Percentiles rank a stretch among this genome's conserved stretches.
These are phyloP conservation scores for Pichia kudriavzevii DNA, from an alignment of 1,139 yeast species.

Conservation along the genomic window DNA sequence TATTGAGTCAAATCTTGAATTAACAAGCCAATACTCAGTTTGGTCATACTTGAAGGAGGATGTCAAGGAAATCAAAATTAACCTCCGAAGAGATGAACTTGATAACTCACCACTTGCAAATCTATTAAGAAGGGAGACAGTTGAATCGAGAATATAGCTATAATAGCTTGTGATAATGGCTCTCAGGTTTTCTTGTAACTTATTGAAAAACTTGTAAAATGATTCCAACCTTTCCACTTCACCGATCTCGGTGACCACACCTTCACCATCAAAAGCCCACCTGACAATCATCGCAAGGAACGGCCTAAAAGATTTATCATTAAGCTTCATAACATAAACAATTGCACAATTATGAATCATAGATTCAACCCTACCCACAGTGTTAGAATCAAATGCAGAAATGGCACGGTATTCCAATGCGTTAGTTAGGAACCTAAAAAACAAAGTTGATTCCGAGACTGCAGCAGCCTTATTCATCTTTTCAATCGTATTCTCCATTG, in stretches of 20 bases:
- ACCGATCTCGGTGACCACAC: slow-evolving; percentile 38
- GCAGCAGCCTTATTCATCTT: slow-evolving; percentile 68
- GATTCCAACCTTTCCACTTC: slow-evolving; percentile 55
- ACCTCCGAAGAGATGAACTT: slow-evolving; percentile 59
- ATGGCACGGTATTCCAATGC: slow-evolving; percentile 63
- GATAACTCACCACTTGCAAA: slow-evolving; percentile 37
- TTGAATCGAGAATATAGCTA: slow-evolving; percentile 76
- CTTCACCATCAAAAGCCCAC: slow-evolving; percentile 89
- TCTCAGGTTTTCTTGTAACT: slow-evolving; percentile 73
- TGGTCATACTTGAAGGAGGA: slow-evolving; percentile 82
- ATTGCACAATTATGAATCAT: slow-evolving; percentile 69
- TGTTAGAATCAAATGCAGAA: slow-evolving; percentile 57
- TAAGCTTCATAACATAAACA: slow-evolving; percentile 76
- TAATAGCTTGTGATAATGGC: slow-evolving; percentile 84
- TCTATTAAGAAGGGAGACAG: slow-evolving; percentile 44
- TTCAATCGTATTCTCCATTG: slow-evolving; percentile 59
- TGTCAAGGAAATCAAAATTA: slow-evolving; percentile 61
- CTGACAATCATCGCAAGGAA: slow-evolving; percentile 79
- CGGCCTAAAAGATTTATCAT: slow-evolving; percentile 91
- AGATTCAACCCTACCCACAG: slow-evolving; percentile 74
- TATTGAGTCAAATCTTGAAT: slow-evolving; percentile 71
- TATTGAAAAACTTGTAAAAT: slow-evolving; percentile 81
- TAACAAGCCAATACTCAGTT: slow-evolving; percentile 91
- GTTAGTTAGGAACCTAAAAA: slow-evolving; percentile 62
- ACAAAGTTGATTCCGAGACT: slow-evolving; percentile 57